phyloP scores from a whole-genome alignment of 2,329 filamentous ascomycete genomes.

The Pseudogymnoascus sp. region DNA sequence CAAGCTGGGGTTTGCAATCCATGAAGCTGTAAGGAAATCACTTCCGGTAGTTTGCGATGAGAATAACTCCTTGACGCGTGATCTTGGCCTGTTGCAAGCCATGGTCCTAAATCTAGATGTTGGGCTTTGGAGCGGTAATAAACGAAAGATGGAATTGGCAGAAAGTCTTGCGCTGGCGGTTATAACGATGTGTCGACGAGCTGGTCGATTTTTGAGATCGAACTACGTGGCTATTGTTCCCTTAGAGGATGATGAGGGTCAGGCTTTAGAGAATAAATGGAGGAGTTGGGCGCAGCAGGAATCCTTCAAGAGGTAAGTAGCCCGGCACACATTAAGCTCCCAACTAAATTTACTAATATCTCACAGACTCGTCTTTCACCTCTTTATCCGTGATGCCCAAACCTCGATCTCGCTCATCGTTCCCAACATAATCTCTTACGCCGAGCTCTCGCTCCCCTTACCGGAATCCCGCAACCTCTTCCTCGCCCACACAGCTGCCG shows the following conservation, averaged over 20 bases:
- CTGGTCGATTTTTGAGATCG: conserved; percentile 37
- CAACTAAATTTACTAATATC: conserved; percentile 11
- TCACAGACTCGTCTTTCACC: conserved; percentile 52
- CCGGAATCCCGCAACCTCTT: conserved; percentile 57
- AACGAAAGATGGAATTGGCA: conserved; percentile 51
- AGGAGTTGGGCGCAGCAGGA: conserved; percentile 56
- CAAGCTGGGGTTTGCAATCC: conserved; percentile 21
- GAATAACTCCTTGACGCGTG: conserved; percentile 43
- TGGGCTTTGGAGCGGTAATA: conserved; percentile 52
- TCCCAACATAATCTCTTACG: conserved; percentile 60
- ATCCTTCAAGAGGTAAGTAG: conserved; percentile 52
- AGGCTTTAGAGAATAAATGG: conserved; percentile 58
- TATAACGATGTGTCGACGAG: conserved; percentile 48
- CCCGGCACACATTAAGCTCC: not conserved
- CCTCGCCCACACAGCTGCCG: conserved; percentile 54
- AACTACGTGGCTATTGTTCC: conserved; percentile 45
- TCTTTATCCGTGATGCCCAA: conserved; percentile 59
- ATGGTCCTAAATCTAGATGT: conserved; percentile 44
- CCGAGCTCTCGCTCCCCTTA: conserved; percentile 59
- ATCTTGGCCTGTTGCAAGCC: conserved; percentile 45
- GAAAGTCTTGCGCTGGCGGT: conserved; percentile 50
- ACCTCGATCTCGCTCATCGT: conserved; percentile 60
- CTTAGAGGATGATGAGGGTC: conserved; percentile 49
- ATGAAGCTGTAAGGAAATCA: conserved; percentile 18
- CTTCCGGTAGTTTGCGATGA: conserved; percentile 34